These are phyloP conservation scores for Camillea tinctor DNA, from an alignment of 2,329 filamentous ascomycete species.

Conservation along the genomic window DNA sequence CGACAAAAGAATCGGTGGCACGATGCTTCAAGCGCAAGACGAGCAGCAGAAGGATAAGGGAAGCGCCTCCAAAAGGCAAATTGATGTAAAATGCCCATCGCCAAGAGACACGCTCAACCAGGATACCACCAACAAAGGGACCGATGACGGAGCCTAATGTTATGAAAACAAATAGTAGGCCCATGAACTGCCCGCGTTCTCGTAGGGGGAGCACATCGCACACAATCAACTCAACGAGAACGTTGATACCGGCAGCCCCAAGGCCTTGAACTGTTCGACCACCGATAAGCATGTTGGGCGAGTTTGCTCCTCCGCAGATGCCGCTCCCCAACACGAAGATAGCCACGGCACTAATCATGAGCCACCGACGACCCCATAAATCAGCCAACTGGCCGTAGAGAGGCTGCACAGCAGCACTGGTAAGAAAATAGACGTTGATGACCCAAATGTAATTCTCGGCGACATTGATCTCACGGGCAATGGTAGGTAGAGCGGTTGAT, in stretches of 20 bases:
- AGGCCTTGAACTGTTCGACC: slow-evolving; percentile 40
- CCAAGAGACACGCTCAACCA: slow-evolving; percentile 43
- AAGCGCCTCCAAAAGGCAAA: slow-evolving; percentile 43
- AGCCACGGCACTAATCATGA: slow-evolving; percentile 35
- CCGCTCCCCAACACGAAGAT: slow-evolving; percentile 47
- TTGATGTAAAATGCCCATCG: slow-evolving; percentile 56
- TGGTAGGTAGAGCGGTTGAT: slow-evolving; percentile 15
- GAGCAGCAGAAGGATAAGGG: slow-evolving; percentile 33
- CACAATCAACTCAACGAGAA: slow-evolving; percentile 45
- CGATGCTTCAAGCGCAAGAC: slow-evolving; percentile 18
- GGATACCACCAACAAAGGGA: slow-evolving; percentile 47
- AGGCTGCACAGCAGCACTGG: slow-evolving; percentile 38
- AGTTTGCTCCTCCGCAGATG: slow-evolving; percentile 40
- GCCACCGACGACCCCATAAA: slow-evolving; percentile 45
- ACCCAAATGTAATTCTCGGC: slow-evolving; percentile 16
- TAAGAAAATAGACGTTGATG: slow-evolving; percentile 19
- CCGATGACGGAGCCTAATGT: slow-evolving; percentile 44
- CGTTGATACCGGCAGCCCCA: slow-evolving; percentile 38
- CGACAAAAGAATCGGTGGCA: background rate
- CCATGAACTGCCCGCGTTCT: slow-evolving; percentile 40
- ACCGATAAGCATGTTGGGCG: slow-evolving; percentile 41
- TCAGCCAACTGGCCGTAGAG: slow-evolving; percentile 44
- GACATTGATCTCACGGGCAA: slow-evolving; percentile 11
- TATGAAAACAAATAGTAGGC: slow-evolving; percentile 24
- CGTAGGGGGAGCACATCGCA: slow-evolving; percentile 47